A percentile compares a stretch with the other conserved stretches of the same genome.
Evolutionary conservation across 1,284 basidiomycete species (phyloP).

Genomic region (Somion occarium): DNA sequence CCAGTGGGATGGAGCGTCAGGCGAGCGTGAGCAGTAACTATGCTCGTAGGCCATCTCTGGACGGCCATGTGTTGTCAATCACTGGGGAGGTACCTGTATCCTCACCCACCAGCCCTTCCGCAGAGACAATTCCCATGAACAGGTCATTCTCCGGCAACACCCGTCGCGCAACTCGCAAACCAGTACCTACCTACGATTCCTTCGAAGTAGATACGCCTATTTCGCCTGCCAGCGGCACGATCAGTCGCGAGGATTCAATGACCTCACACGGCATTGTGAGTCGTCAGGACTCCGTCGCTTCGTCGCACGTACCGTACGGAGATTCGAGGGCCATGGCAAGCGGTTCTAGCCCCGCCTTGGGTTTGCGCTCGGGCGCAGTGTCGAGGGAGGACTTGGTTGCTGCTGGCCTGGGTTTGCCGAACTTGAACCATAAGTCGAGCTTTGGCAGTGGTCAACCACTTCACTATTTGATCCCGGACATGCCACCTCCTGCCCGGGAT

Average conservation of each 20-base stretch:
- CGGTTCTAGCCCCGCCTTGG: neutral
- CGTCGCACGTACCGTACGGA: slow-evolving; percentile 2
- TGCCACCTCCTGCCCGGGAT: slow-evolving; percentile 21
- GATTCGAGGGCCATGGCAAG: neutral
- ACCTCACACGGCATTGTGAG: neutral
- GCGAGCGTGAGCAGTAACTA: slow-evolving; percentile 9
- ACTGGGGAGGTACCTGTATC: neutral
- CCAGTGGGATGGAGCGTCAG: neutral
- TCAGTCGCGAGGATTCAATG: too few species aligned
- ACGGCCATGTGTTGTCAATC: slow-evolving; percentile 9
- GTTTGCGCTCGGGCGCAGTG: neutral
- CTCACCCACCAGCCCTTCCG: neutral
- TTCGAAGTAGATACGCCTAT: slow-evolving; percentile 4
- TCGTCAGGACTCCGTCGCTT: neutral
- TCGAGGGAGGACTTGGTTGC: slow-evolving; percentile 19
- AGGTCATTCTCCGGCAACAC: slow-evolving; percentile 1
- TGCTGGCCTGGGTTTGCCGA: slow-evolving; percentile 12
- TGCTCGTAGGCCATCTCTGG: slow-evolving; percentile 3
- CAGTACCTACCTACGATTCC: slow-evolving; percentile 38
- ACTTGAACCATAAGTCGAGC: slow-evolving; percentile 30
- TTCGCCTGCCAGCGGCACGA: too few species aligned
- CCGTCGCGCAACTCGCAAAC: slow-evolving; percentile 32
- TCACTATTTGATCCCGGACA: slow-evolving; percentile 32
- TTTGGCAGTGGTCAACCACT: slow-evolving; percentile 28
- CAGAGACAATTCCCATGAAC: slow-evolving; percentile 17